A percentile compares a stretch with the other conserved stretches of the same genome.
phyloP scores from a whole-genome alignment of 148 eudicot genomes.

The Arbutus unedo region DNA sequence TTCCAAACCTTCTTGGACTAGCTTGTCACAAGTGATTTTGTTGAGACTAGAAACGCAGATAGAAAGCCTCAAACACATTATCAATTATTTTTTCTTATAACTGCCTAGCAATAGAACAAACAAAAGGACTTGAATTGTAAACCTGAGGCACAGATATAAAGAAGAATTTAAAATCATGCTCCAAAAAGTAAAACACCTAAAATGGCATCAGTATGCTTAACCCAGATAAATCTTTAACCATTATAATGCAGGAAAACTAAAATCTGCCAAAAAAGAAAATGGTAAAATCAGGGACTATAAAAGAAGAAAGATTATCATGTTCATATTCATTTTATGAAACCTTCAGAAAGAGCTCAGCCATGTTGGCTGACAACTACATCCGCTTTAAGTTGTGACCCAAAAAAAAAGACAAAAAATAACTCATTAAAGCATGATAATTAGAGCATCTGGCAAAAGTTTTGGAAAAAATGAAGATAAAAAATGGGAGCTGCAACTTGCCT shows the following conservation, averaged over 20 bases:
- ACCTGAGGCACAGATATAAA: background rate
- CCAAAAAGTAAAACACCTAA: background rate
- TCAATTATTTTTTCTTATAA: background rate
- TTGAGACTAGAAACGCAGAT: background rate
- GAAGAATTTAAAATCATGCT: background rate
- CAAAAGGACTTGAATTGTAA: background rate
- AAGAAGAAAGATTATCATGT: background rate
- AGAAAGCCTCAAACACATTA: background rate
- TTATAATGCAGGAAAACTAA: background rate
- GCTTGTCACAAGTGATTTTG: background rate
- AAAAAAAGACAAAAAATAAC: background rate
- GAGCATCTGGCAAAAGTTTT: background rate
- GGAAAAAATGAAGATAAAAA: slow-evolving; percentile 4
- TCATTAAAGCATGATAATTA: background rate
- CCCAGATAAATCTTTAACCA: background rate
- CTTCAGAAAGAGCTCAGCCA: background rate
- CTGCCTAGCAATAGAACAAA: background rate
- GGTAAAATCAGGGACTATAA: background rate
- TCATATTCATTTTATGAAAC: background rate
- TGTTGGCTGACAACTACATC: background rate
- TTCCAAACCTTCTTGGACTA: background rate
- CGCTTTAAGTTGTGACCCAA: background rate
- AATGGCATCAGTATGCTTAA: background rate
- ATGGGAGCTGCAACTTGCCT: slow-evolving; percentile 42
- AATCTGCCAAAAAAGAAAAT: background rate